Evolutionary conservation across 75 land plant genomes (phyloP).

Genomic region (Picea glauca): DNA sequence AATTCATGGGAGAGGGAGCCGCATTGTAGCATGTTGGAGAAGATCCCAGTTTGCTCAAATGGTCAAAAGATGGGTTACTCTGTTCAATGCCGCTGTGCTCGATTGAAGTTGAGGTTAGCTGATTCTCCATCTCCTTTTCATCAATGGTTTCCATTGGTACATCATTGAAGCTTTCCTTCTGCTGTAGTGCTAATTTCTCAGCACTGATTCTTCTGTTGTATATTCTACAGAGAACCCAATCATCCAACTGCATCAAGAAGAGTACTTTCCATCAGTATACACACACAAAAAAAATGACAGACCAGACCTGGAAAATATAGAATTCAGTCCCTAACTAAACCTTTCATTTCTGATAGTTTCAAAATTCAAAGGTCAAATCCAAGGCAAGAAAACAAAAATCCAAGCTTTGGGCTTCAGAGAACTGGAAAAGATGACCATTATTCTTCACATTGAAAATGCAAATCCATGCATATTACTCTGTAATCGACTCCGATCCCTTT

Average conservation of each 20-base stretch:
- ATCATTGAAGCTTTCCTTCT: no score
- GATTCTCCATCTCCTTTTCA: neutral
- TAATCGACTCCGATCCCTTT: neutral
- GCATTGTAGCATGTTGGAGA: neutral
- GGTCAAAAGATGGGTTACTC: neutral
- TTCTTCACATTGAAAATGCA: neutral
- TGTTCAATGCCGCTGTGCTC: conserved; percentile 7
- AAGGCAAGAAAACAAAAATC: neutral
- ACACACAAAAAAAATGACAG: no score
- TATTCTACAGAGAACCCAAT: conserved; percentile 9
- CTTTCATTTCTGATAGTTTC: no score
- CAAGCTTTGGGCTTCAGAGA: neutral
- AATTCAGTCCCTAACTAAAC: no score
- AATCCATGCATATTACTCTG: no score
- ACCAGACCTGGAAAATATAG: no score
- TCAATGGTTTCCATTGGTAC: no score
- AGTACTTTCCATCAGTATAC: neutral
- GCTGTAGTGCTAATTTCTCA: neutral
- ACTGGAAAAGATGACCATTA: no score
- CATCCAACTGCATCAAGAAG: conserved; percentile 11
- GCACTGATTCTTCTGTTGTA: conserved; percentile 6
- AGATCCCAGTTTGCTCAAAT: no score
- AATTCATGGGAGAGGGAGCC: no score
- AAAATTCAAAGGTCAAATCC: neutral
- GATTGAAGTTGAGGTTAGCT: neutral